phyloP scores from a whole-genome alignment of 371 early-diverging fungal genomes.

The Apophysomyces ossiformis region DNA sequence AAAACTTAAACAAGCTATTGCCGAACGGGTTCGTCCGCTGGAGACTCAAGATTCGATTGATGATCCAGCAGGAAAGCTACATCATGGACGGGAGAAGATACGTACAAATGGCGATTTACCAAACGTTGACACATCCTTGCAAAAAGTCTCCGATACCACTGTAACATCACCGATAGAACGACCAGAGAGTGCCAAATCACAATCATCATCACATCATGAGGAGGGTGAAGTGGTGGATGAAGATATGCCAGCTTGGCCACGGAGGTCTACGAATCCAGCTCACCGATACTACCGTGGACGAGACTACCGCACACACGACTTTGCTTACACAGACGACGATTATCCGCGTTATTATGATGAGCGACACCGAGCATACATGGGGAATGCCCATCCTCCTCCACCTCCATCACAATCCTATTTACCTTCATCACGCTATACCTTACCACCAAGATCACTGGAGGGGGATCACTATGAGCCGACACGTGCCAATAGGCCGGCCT shows the following conservation, averaged over 20 bases:
- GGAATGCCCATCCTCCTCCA: conserved; percentile 30
- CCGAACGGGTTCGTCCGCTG: neutral
- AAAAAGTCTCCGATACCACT: neutral
- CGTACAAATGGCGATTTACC: conserved; percentile 2
- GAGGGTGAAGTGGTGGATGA: conserved; percentile 37
- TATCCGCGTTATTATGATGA: conserved; percentile 36
- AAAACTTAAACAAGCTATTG: conserved; percentile 22
- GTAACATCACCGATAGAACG: neutral
- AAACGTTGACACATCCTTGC: neutral
- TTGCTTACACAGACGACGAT: conserved; percentile 36
- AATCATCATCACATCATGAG: conserved; percentile 30
- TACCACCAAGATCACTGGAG: conserved; percentile 36
- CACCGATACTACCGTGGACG: conserved; percentile 19
- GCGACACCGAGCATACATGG: conserved; percentile 35
- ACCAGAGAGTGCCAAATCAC: conserved; percentile 14
- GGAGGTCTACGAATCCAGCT: conserved; percentile 10
- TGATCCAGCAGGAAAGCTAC: neutral
- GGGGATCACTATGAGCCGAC: conserved; percentile 15
- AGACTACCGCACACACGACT: conserved; percentile 34
- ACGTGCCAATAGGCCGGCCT: conserved; percentile 28
- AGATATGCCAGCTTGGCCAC: conserved; percentile 22
- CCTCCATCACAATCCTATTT: conserved; percentile 36
- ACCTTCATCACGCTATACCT: conserved; percentile 32
- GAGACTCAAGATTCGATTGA: neutral
- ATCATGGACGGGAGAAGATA: neutral